These are phyloP conservation scores for Amphichorda felina DNA, from an alignment of 2,329 filamentous ascomycete genomes.

Conservation along the genomic window DNA sequence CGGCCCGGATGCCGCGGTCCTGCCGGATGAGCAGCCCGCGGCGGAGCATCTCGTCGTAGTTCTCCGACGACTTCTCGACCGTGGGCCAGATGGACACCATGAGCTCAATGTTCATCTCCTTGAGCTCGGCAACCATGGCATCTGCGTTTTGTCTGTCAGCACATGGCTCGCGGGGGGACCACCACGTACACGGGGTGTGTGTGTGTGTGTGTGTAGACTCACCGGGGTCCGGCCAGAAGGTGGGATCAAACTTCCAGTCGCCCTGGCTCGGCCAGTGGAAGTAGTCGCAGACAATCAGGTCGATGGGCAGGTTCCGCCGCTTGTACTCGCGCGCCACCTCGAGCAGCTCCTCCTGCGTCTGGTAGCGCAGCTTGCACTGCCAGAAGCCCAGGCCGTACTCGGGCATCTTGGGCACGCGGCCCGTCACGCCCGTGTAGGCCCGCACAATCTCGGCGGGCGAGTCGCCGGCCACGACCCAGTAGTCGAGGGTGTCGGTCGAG, in stretches of 20 bases:
- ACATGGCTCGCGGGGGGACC: not conserved
- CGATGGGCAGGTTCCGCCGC: conserved; percentile 40
- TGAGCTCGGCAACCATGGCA: conserved; percentile 51
- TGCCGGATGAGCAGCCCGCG: conserved; percentile 46
- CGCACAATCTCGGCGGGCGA: conserved; percentile 42
- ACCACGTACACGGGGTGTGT: too few species aligned
- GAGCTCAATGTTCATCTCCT: conserved; percentile 45
- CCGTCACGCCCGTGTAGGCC: conserved; percentile 43
- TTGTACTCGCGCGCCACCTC: conserved; percentile 48
- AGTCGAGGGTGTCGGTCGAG: conserved; percentile 46
- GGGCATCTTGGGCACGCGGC: conserved; percentile 54
- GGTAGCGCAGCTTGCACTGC: conserved; percentile 56
- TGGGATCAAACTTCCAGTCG: conserved; percentile 54
- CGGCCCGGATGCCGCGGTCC: conserved; percentile 45
- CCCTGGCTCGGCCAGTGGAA: conserved; percentile 58
- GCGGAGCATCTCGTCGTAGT: conserved; percentile 50
- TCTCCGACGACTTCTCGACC: conserved; percentile 45
- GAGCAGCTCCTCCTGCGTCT: conserved; percentile 52
- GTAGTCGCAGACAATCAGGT: conserved; percentile 56
- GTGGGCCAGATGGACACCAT: conserved; percentile 64
- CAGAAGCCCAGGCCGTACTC: conserved; percentile 58
- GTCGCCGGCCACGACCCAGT: conserved; percentile 50
- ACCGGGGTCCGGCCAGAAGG: conserved; percentile 53
- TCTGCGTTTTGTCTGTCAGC: conserved; percentile 18
- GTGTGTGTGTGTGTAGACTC: conserved; percentile 5